phyloP scores from a whole-genome alignment of 805 yeast genomes.

The Candida dajiaensis region DNA sequence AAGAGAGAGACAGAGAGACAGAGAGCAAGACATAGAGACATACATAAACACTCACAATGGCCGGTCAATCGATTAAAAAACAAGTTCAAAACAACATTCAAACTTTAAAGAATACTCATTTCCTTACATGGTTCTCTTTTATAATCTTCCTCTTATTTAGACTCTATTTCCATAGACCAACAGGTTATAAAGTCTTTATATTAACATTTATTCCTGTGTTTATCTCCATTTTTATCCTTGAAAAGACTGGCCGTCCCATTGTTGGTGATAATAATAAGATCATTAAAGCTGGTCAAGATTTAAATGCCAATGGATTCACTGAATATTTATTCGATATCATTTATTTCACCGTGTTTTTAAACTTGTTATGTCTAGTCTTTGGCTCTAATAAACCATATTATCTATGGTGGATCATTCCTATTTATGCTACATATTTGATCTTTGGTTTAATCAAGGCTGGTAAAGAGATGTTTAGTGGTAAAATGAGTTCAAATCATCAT shows the following conservation, averaged over 20 bases:
- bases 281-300: slow-evolving; percentile 41
- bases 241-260: slow-evolving; percentile 44
- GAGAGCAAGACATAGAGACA: too few species aligned
- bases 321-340: slow-evolving; percentile 52
- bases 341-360: slow-evolving; percentile 46
- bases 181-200: slow-evolving; percentile 23
- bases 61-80: slow-evolving; percentile 51
- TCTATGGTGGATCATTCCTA: slow-evolving; percentile 43
- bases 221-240: slow-evolving; percentile 37
- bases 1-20: too few species aligned
- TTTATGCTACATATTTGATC: slow-evolving; percentile 39
- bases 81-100: slow-evolving; percentile 37
- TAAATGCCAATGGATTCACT: slow-evolving; percentile 41
- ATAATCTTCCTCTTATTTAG: slow-evolving; percentile 23
- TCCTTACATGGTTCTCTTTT: slow-evolving; percentile 24
- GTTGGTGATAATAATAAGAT: slow-evolving; percentile 34
- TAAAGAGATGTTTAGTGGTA: slow-evolving; percentile 21
- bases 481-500: too few species aligned
- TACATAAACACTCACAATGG: slow-evolving; percentile 41
- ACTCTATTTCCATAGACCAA: slow-evolving; percentile 32
- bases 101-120: slow-evolving; percentile 34
- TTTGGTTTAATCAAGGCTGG: slow-evolving; percentile 28
- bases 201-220: slow-evolving; percentile 28
- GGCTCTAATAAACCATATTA: slow-evolving; percentile 34
- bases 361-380: slow-evolving; percentile 37